These are phyloP conservation scores for Theileria annulata DNA, from an alignment of 169 alveolate species.

Conservation along the genomic window DNA sequence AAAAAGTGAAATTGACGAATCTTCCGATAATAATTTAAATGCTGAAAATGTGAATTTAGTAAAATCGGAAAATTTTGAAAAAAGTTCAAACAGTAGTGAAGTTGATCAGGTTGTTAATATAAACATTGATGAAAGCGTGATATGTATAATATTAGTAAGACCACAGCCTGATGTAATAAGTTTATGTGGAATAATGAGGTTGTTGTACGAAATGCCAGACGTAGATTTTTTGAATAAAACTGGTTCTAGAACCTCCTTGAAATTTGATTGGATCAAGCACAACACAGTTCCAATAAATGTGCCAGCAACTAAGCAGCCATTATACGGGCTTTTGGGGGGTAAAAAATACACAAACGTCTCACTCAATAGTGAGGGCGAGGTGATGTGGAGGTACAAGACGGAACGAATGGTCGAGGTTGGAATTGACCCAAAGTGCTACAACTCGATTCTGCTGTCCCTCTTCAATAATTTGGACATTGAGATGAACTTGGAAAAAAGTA, in stretches of 20 bases:
- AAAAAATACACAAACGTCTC: slow-evolving; percentile 28
- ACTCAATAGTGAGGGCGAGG: slow-evolving; percentile 19
- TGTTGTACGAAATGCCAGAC: slow-evolving; percentile 23
- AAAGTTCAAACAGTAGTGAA: slow-evolving; percentile 7
- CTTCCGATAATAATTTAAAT: too few species aligned
- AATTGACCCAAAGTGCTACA: slow-evolving; percentile 26
- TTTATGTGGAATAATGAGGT: slow-evolving; percentile 34
- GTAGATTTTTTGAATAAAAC: slow-evolving; percentile 43
- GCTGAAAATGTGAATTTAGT: neutral
- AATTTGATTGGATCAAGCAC: slow-evolving; percentile 52
- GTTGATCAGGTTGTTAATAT: neutral
- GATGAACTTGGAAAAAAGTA: neutral
- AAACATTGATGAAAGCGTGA: slow-evolving; percentile 2
- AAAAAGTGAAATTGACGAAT: neutral
- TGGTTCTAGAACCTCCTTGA: slow-evolving; percentile 39
- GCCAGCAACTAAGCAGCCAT: slow-evolving; percentile 50
- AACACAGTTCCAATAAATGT: slow-evolving; percentile 16
- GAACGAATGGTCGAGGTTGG: slow-evolving; percentile 54
- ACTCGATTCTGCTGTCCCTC: slow-evolving; percentile 7
- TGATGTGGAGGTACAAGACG: slow-evolving; percentile 47
- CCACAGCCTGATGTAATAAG: slow-evolving; percentile 34
- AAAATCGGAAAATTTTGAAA: neutral
- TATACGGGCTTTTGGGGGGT: slow-evolving; percentile 34
- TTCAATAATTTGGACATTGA: slow-evolving; percentile 9
- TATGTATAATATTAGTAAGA: neutral